Conservation (phyloP, 1,284 basidiomycete species). For the Golubevia pallescens region DNA sequence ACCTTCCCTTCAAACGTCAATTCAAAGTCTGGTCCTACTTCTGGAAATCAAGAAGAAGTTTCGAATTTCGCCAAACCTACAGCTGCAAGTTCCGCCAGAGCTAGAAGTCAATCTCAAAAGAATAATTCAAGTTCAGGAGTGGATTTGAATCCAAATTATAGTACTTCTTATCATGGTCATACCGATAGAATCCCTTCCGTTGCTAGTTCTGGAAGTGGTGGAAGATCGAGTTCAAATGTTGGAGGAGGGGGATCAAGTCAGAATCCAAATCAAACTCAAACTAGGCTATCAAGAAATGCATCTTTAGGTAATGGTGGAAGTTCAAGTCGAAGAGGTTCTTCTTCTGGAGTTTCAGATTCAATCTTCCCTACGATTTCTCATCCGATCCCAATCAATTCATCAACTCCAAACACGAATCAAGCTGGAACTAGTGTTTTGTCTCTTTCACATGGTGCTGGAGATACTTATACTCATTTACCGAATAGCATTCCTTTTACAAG, state of each 20-base stretch:
- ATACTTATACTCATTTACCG: too few relatives aligned
- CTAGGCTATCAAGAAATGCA: constrained; percentile 4
- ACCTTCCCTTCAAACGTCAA: neutral
- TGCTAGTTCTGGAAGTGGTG: neutral
- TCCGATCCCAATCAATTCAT: too few relatives aligned
- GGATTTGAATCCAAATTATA: neutral
- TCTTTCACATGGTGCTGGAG: too few relatives aligned
- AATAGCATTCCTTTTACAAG: too few relatives aligned
- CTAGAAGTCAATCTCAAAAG: neutral
- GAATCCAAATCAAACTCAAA: constrained; percentile 18
- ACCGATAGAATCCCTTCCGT: neutral
- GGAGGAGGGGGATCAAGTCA: constrained; percentile 12
- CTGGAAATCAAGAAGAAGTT: neutral
- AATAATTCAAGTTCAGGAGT: neutral
- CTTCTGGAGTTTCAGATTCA: too few relatives aligned
- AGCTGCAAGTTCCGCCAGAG: constrained; percentile 29
- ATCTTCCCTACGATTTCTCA: too few relatives aligned
- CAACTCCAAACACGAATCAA: too few relatives aligned
- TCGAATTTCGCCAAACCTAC: constrained; percentile 32
- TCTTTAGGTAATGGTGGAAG: too few relatives aligned
- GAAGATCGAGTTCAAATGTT: neutral
- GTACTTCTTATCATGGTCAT: neutral
- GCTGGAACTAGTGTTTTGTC: too few relatives aligned
- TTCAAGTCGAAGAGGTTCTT: too few relatives aligned
- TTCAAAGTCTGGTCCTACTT: neutral